Evolutionary conservation across 2,329 filamentous ascomycete genomes (phyloP).

Genomic region (Stagonosporopsis cucurbitacearum): DNA sequence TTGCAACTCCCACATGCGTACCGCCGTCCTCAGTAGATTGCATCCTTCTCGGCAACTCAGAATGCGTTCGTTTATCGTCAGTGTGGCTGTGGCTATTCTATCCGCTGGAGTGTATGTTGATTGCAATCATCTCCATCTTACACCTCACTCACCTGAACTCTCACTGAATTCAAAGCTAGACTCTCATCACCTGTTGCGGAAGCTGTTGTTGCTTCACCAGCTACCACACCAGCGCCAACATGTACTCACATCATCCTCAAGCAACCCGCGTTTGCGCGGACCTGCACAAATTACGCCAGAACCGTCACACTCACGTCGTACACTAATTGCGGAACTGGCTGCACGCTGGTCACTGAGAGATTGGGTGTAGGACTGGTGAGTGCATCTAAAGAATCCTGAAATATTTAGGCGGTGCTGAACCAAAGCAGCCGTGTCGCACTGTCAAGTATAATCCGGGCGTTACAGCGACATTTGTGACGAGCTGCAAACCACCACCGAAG

Average conservation of each 20-base stretch:
- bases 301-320: slow-evolving; percentile 35
- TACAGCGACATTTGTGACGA: slow-evolving; percentile 4
- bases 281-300: slow-evolving; percentile 34
- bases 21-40: not conserved
- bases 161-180: not conserved
- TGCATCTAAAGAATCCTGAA: not conserved
- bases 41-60: not conserved
- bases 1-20: not conserved
- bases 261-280: slow-evolving; percentile 21
- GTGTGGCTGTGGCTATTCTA: not conserved
- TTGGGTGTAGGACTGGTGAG: slow-evolving; percentile 37
- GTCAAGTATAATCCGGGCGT: slow-evolving; percentile 26
- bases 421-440: slow-evolving; percentile 27
- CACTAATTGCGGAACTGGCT: slow-evolving; percentile 36
- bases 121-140: too few relatives aligned
- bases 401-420: not conserved
- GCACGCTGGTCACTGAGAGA: slow-evolving; percentile 23
- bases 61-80: not conserved
- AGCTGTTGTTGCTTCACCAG: not conserved
- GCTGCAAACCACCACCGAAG: slow-evolving; percentile 1
- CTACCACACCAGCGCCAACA: slow-evolving; percentile 4
- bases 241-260: slow-evolving; percentile 29
- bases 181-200: slow-evolving; percentile 1
- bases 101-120: not conserved
- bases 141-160: not conserved